Conservation (phyloP, 1,284 basidiomycete species). For the Cyathus olla region DNA sequence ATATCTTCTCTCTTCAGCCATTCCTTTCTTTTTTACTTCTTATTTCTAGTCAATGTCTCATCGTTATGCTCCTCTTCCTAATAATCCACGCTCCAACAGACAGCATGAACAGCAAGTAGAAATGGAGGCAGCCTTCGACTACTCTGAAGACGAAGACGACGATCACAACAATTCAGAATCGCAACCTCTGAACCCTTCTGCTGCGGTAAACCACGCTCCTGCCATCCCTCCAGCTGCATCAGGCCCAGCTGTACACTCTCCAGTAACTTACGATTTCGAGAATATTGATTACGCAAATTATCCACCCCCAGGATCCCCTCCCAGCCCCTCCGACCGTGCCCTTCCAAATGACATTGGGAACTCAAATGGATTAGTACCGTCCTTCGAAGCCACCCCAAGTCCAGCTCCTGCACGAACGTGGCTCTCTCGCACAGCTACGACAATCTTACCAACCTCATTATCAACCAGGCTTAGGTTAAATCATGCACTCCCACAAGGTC, state of each 20-base stretch:
- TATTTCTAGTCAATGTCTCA: constrained; percentile 60
- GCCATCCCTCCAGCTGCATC: constrained; percentile 23
- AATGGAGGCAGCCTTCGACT: constrained; percentile 84
- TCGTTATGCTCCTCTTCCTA: constrained; percentile 79
- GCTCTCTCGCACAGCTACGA: constrained; percentile 66
- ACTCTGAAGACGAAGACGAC: constrained; percentile 76
- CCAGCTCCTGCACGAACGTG: constrained; percentile 57
- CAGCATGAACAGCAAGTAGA: constrained; percentile 55
- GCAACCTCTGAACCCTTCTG: constrained; percentile 59
- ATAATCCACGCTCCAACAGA: no score
- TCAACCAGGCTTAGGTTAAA: constrained; percentile 60
- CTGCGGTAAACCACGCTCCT: no score
- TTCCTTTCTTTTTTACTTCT: not conserved
- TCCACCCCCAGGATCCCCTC: constrained; percentile 89
- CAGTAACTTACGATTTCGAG: constrained; percentile 86
- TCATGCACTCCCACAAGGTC: constrained; percentile 56
- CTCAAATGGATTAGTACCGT: constrained; percentile 83
- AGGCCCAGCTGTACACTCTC: no score
- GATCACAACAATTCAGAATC: constrained; percentile 57
- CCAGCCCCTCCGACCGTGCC: constrained; percentile 69
- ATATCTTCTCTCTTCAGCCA: no score
- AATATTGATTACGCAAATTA: constrained; percentile 77
- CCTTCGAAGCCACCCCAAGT: constrained; percentile 51
- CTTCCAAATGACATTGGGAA: constrained; percentile 82
- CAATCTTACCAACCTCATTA: constrained; percentile 65